Evolutionary conservation across 2,329 filamentous ascomycete genomes (phyloP).

Genomic region (Helotiales sp.): DNA sequence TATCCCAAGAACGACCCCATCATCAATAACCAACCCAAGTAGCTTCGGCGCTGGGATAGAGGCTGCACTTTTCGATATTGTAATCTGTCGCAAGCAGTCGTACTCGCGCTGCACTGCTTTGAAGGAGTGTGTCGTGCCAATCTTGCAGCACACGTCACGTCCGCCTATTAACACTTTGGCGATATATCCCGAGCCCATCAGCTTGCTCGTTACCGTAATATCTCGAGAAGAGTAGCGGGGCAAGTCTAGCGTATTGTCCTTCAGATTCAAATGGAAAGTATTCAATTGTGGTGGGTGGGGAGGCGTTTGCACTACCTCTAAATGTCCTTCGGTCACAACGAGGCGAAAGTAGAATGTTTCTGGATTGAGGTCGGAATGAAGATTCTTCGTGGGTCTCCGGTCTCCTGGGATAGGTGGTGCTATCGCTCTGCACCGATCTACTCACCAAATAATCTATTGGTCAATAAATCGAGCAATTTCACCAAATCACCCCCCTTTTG

Average conservation of each 20-base stretch:
- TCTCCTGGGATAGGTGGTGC: conserved; percentile 11
- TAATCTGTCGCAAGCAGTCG: conserved; percentile 16
- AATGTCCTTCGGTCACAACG: conserved; percentile 11
- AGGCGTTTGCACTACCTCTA: conserved; percentile 11
- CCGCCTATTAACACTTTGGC: conserved; percentile 15
- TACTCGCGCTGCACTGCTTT: conserved; percentile 22
- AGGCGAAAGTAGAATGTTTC: conserved; percentile 19
- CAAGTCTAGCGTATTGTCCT: conserved; percentile 10
- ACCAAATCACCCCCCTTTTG: too few species aligned
- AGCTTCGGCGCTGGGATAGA: conserved; percentile 17
- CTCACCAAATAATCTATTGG: too few species aligned
- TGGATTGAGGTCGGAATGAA: conserved; percentile 16
- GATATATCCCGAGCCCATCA: conserved; percentile 17
- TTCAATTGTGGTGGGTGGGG: conserved; percentile 6
- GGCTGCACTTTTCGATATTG: conserved; percentile 9
- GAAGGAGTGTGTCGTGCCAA: conserved; percentile 3
- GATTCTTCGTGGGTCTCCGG: conserved; percentile 6
- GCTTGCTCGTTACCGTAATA: conserved; percentile 10
- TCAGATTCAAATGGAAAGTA: conserved; percentile 4
- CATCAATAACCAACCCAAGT: conserved; percentile 16
- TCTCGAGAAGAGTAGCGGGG: conserved; percentile 17
- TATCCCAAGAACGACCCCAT: conserved; percentile 20
- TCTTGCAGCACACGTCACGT: conserved; percentile 21
- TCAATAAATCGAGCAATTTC: too few species aligned
- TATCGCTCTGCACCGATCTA: too few species aligned